phyloP scores from a whole-genome alignment of 441 rosid genomes.

The Aleurites moluccanus region DNA sequence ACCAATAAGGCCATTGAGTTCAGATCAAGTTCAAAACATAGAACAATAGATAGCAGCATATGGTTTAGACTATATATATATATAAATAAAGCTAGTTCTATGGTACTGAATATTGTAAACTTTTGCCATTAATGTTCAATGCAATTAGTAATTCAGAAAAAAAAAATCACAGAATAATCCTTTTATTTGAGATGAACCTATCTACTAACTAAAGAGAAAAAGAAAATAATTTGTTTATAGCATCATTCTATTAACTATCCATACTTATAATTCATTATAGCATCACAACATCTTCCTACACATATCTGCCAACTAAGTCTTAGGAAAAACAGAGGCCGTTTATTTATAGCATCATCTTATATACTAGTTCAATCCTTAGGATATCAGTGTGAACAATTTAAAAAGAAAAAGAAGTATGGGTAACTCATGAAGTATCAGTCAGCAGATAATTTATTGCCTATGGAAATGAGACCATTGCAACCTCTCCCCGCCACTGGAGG shows the following conservation, averaged over 20 bases:
- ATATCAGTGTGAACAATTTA: neutral
- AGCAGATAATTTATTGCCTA: neutral
- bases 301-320: neutral
- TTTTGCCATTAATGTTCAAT: neutral
- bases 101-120: neutral
- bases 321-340: neutral
- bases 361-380: neutral
- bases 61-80: neutral
- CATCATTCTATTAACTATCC: no score
- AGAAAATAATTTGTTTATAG: no score
- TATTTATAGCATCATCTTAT: neutral
- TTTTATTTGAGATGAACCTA: neutral
- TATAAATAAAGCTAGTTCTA: neutral
- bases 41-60: neutral
- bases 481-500: neutral
- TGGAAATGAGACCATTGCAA: slow-evolving; percentile 5
- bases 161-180: neutral
- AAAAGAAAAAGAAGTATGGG: neutral
- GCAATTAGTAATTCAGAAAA: neutral
- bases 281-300: neutral
- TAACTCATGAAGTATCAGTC: neutral
- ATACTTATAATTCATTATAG: neutral
- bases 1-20: slow-evolving; percentile 14
- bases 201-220: neutral
- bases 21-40: neutral